These are phyloP conservation scores for Periconia sp. DNA, from an alignment of 2,329 filamentous ascomycete genomes.

Conservation along the genomic window DNA sequence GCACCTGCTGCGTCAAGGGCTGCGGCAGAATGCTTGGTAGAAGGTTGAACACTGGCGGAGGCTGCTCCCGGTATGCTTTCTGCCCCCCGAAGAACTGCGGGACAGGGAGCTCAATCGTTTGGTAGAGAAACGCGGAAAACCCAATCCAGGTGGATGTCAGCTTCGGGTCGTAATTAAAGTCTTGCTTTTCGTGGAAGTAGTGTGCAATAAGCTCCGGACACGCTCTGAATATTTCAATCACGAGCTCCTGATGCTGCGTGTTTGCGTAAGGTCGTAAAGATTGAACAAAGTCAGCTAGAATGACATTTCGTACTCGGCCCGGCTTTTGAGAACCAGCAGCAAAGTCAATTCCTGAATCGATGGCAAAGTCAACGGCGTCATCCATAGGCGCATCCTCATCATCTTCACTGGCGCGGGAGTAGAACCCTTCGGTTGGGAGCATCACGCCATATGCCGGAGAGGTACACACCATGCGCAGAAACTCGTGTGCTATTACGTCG, in stretches of 20 bases:
- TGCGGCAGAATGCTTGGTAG: conserved; percentile 87
- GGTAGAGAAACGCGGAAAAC: conserved; percentile 87
- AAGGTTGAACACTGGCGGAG: conserved; percentile 78
- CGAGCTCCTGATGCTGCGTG: conserved; percentile 78
- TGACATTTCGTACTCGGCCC: conserved; percentile 78
- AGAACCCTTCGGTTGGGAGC: conserved; percentile 80
- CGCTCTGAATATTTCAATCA: conserved; percentile 78
- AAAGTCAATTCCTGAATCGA: conserved; percentile 71
- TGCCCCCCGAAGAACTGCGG: conserved; percentile 74
- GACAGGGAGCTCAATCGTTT: conserved; percentile 75
- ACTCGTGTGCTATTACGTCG: conserved; percentile 73
- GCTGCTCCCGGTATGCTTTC: conserved; percentile 66
- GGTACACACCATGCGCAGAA: conserved; percentile 78
- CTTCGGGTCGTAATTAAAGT: conserved; percentile 87
- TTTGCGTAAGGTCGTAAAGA: conserved; percentile 84
- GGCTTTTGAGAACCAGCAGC: conserved; percentile 73
- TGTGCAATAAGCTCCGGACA: conserved; percentile 87
- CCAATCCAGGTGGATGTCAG: conserved; percentile 94
- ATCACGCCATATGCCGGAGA: conserved; percentile 75
- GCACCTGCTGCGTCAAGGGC: conserved; percentile 78
- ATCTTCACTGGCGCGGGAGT: conserved; percentile 72
- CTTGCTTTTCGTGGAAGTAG: conserved; percentile 80
- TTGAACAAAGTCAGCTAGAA: conserved; percentile 78
- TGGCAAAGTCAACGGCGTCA: conserved; percentile 54
- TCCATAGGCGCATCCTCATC: conserved; percentile 52